phyloP scores from a whole-genome alignment of 768 basidiomycete species.

The Neoboletus magnificus region DNA sequence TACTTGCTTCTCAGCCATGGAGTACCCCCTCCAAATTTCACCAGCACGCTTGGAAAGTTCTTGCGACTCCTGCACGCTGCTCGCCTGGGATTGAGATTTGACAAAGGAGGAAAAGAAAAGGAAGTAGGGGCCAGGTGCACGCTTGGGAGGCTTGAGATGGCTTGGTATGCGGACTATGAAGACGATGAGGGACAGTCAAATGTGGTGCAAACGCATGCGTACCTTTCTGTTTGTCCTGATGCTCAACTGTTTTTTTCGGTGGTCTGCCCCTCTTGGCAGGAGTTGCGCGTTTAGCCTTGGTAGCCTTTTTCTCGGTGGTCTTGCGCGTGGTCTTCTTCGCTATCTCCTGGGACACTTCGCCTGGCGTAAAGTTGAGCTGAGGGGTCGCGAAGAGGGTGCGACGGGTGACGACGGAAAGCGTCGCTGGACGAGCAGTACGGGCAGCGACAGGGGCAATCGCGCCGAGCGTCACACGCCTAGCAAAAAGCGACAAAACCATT shows the following conservation, averaged over 20 bases:
- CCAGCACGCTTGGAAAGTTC: slow-evolving; percentile 20
- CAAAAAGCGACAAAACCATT: slow-evolving; percentile 17
- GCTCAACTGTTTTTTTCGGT: neutral
- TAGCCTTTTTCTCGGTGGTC: neutral
- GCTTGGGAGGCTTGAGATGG: slow-evolving; percentile 26
- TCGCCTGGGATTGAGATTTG: neutral
- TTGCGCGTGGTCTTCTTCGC: slow-evolving; percentile 2
- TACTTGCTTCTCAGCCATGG: slow-evolving; percentile 37
- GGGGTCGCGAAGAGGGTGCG: slow-evolving; percentile 28
- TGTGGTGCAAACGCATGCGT: neutral
- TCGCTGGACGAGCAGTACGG: neutral
- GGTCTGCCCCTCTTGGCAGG: slow-evolving; percentile 9
- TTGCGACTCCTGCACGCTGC: neutral
- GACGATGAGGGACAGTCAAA: slow-evolving; percentile 4
- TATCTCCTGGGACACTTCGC: neutral
- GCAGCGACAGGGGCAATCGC: neutral
- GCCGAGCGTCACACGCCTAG: slow-evolving; percentile 1
- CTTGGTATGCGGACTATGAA: slow-evolving; percentile 14
- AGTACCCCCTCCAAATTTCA: slow-evolving; percentile 31
- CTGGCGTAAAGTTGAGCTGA: slow-evolving; percentile 8
- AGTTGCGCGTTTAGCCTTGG: neutral
- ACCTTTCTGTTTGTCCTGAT: slow-evolving; percentile 9
- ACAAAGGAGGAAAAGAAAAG: slow-evolving; percentile 23
- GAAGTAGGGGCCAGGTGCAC: slow-evolving; percentile 23
- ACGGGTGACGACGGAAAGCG: slow-evolving; percentile 10